These are phyloP conservation scores for Fennellomyces sp. DNA, from an alignment of 371 early-diverging fungal genomes.

Conservation along the genomic window DNA sequence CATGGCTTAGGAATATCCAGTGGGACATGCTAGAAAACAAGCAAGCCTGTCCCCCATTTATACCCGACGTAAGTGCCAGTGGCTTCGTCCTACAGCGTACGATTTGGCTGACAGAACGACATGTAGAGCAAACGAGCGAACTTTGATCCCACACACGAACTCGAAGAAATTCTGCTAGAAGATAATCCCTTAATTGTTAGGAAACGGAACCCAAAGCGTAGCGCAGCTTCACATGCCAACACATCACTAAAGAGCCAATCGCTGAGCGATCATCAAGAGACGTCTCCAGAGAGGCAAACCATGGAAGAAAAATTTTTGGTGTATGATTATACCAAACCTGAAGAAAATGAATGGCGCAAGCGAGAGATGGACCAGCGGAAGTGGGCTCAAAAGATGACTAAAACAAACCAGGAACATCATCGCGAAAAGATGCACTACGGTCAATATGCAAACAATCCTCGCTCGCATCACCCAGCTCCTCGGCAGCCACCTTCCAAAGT, in stretches of 20 bases:
- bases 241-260: constrained; percentile 29
- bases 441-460: too few relatives aligned
- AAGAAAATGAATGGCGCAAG: constrained; percentile 28
- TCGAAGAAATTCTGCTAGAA: constrained; percentile 93
- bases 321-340: constrained; percentile 65
- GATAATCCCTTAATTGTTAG: constrained; percentile 84
- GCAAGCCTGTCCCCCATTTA: constrained; percentile 64
- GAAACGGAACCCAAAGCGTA: constrained; percentile 25
- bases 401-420: constrained; percentile 22
- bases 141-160: constrained; percentile 95
- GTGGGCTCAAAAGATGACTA: constrained; percentile 48
- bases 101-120: background rate
- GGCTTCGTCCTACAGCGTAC: too few relatives aligned
- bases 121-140: constrained; percentile 66
- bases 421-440: background rate
- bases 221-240: constrained; percentile 17
- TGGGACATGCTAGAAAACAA: constrained; percentile 63
- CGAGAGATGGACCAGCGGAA: constrained; percentile 27
- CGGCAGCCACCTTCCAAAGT: constrained; percentile 15
- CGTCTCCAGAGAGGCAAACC: constrained; percentile 46
- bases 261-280: constrained; percentile 13
- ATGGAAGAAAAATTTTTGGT: constrained; percentile 69
- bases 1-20: constrained; percentile 61
- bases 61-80: constrained; percentile 63
- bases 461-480: background rate